Percentiles rank a stretch among this genome's conserved stretches.
phyloP scores from a whole-genome alignment of 2,329 filamentous ascomycete genomes.

The Geoglossum cookeanum region DNA sequence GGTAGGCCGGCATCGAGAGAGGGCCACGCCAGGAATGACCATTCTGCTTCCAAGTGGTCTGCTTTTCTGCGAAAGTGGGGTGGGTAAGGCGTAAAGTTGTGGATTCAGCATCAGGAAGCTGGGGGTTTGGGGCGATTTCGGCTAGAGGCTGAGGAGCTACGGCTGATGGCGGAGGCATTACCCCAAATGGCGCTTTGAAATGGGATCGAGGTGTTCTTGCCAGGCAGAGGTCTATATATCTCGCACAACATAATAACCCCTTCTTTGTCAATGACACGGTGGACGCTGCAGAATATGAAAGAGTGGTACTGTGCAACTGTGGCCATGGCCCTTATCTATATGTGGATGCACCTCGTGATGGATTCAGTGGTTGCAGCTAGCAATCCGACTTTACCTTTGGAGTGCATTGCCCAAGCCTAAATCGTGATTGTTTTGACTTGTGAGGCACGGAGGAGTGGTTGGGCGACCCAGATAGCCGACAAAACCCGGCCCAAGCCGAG shows the following conservation, averaged over 20 bases:
- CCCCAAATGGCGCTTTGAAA: background rate
- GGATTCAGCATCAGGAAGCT: background rate
- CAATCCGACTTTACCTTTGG: background rate
- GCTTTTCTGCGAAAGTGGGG: background rate
- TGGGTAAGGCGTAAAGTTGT: background rate
- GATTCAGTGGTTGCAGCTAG: background rate
- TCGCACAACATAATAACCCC: background rate
- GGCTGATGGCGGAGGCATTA: background rate
- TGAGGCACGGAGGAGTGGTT: background rate
- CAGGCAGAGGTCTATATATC: background rate
- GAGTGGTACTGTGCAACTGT: background rate
- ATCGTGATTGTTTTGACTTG: background rate
- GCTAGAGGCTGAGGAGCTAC: background rate
- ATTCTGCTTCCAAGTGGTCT: conserved; percentile 30
- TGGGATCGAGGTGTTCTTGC: background rate
- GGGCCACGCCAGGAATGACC: conserved; percentile 37
- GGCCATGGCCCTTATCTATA: background rate
- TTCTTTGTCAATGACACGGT: background rate
- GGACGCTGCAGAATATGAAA: background rate
- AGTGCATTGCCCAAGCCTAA: background rate
- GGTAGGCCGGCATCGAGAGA: conserved; percentile 33
- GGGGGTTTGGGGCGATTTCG: background rate
- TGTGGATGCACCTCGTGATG: background rate
- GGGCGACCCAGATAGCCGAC: background rate
- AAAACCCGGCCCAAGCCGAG: background rate